These are phyloP conservation scores for Artomyces pyxidatus DNA, from an alignment of 768 basidiomycete genomes.

Conservation along the genomic window DNA sequence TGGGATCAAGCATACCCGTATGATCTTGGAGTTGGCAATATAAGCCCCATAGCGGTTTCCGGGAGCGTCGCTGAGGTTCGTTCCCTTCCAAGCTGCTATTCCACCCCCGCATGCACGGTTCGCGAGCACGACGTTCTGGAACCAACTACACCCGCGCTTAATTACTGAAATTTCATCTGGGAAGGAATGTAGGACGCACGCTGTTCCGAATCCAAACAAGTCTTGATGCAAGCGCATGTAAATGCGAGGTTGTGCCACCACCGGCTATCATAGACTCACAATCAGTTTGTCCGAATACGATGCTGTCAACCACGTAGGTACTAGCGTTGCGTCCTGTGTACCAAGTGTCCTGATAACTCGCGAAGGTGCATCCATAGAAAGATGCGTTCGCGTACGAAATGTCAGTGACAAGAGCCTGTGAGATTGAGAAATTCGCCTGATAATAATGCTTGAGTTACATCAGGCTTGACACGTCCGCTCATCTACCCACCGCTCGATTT, in stretches of 20 bases:
- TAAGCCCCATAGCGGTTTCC: slow-evolving; percentile 49
- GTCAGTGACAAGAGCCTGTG: slow-evolving; percentile 54
- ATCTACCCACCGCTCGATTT: slow-evolving; percentile 44
- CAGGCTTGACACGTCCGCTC: background rate
- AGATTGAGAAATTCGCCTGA: slow-evolving; percentile 50
- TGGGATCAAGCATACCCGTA: slow-evolving; percentile 33
- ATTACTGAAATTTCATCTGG: too few relatives aligned
- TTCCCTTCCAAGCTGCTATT: slow-evolving; percentile 57
- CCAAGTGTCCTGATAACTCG: slow-evolving; percentile 61
- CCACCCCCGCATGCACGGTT: slow-evolving; percentile 61
- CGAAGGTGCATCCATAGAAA: slow-evolving; percentile 55
- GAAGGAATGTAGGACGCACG: too few relatives aligned
- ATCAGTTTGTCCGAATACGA: slow-evolving; percentile 56
- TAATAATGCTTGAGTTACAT: background rate
- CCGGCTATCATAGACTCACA: slow-evolving; percentile 36
- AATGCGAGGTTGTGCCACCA: too few relatives aligned
- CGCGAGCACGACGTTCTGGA: slow-evolving; percentile 49
- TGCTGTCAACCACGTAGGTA: slow-evolving; percentile 54
- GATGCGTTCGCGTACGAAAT: slow-evolving; percentile 61
- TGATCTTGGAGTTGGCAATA: slow-evolving; percentile 45
- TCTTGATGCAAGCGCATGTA: slow-evolving; percentile 25
- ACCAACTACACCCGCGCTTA: too few relatives aligned
- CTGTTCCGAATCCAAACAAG: slow-evolving; percentile 53
- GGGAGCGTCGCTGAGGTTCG: slow-evolving; percentile 42
- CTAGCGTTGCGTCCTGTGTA: slow-evolving; percentile 51